Evolutionary conservation across 495 filamentous ascomycete species (phyloP).

Genomic region (Neurospora sp.): DNA sequence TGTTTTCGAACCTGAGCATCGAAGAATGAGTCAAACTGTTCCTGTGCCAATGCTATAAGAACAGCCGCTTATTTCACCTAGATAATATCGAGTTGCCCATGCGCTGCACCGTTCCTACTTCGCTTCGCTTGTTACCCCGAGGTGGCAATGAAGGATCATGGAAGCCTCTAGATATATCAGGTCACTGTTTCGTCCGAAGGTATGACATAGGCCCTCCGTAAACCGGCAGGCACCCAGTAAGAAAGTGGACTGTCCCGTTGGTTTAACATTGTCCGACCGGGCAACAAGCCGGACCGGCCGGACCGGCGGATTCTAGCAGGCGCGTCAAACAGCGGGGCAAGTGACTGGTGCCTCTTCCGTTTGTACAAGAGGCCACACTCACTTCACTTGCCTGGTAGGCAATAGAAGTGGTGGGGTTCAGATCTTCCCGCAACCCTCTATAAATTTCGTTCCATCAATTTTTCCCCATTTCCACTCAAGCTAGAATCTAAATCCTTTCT

Average conservation of each 20-base stretch:
- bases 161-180: neutral
- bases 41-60: neutral
- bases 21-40: neutral
- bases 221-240: neutral
- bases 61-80: neutral
- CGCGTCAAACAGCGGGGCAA: neutral
- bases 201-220: neutral
- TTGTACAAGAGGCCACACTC: neutral
- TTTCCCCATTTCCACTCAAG: neutral
- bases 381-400: neutral
- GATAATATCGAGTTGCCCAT: neutral
- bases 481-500: neutral
- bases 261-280: neutral
- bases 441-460: neutral
- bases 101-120: neutral
- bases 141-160: neutral
- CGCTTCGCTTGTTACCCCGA: neutral
- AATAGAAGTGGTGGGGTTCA: neutral
- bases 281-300: neutral
- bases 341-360: neutral
- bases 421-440: neutral
- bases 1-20: neutral
- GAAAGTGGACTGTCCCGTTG: neutral
- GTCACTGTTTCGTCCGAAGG: neutral
- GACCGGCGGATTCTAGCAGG: neutral